These are phyloP conservation scores for Steccherinum ochraceum DNA, from an alignment of 768 basidiomycete genomes.

Conservation along the genomic window DNA sequence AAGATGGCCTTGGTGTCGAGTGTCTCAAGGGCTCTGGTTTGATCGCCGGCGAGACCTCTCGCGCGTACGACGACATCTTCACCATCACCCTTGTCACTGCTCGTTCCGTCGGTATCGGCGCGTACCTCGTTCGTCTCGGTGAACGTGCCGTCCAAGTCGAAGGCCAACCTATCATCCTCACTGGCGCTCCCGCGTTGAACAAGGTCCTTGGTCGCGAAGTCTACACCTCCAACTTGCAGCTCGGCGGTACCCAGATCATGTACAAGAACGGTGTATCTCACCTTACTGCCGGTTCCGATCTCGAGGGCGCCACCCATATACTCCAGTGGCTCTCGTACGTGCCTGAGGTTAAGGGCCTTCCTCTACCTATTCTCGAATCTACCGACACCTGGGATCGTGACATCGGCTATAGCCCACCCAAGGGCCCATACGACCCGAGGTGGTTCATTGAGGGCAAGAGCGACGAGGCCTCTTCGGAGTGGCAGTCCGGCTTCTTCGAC, in stretches of 20 bases:
- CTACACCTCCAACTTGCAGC: constrained; percentile 96
- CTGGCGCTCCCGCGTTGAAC: constrained; percentile 94
- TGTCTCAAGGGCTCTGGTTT: constrained; percentile 94
- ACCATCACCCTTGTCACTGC: constrained; percentile 98
- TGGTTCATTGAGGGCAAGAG: constrained; percentile 96
- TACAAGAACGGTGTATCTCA: constrained; percentile 99
- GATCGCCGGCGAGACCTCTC: constrained; percentile 96
- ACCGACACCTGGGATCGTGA: constrained; percentile 88
- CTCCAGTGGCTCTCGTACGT: constrained; percentile 94
- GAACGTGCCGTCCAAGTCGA: constrained; percentile 98
- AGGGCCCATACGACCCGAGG: constrained; percentile 92
- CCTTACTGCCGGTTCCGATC: constrained; percentile 88
- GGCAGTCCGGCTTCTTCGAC: constrained; percentile 93
- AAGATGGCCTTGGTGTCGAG: constrained; percentile 96
- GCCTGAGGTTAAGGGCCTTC: constrained; percentile 73
- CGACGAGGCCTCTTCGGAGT: constrained; percentile 74
- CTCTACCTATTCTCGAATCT: constrained; percentile 71
- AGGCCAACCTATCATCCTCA: constrained; percentile 98
- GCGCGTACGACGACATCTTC: constrained; percentile 99
- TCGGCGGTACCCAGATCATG: constrained; percentile 99
- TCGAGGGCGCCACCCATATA: constrained; percentile 93
- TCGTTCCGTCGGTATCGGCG: constrained; percentile 98
- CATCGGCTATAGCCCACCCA: constrained; percentile 85
- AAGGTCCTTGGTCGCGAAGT: constrained; percentile 99
- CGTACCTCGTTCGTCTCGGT: constrained; percentile 96